phyloP scores from a whole-genome alignment of 2,329 filamentous ascomycete species.

The Penicillium hordei region DNA sequence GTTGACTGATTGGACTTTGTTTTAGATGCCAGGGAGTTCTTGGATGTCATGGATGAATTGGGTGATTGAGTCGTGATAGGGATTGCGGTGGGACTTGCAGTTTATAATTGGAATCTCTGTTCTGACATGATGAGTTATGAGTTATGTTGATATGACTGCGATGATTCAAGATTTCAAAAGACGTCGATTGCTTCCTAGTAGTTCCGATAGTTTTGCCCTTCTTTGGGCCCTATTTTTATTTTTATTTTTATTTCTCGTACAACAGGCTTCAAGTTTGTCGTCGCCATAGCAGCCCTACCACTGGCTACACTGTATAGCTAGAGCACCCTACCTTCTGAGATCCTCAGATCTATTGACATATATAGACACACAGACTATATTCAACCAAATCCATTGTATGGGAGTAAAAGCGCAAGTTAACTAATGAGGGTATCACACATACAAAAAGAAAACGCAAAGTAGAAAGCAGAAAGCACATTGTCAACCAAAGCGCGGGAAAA shows the following conservation, averaged over 20 bases:
- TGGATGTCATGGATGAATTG: constrained; percentile 35
- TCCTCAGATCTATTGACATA: neutral
- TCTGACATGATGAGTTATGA: constrained; percentile 20
- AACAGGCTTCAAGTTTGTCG: neutral
- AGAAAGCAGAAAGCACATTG: neutral
- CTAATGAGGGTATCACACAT: neutral
- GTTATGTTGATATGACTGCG: constrained; percentile 25
- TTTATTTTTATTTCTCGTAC: neutral
- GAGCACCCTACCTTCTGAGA: neutral
- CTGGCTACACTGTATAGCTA: neutral
- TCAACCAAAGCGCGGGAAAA: neutral
- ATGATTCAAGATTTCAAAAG: constrained; percentile 23
- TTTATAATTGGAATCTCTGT: constrained; percentile 2
- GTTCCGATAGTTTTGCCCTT: neutral
- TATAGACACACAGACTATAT: neutral
- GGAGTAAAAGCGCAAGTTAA: neutral
- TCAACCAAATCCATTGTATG: neutral
- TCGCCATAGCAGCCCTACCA: neutral
- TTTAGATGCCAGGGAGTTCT: constrained; percentile 43
- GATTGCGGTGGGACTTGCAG: neutral
- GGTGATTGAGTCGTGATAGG: constrained; percentile 2
- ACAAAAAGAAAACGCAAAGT: neutral
- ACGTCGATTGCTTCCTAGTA: neutral
- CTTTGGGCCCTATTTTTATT: too few relatives aligned
- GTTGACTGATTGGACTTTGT: constrained; percentile 10